Conservation (phyloP, 1,284 basidiomycete genomes). For the Takashimella koratensis region DNA sequence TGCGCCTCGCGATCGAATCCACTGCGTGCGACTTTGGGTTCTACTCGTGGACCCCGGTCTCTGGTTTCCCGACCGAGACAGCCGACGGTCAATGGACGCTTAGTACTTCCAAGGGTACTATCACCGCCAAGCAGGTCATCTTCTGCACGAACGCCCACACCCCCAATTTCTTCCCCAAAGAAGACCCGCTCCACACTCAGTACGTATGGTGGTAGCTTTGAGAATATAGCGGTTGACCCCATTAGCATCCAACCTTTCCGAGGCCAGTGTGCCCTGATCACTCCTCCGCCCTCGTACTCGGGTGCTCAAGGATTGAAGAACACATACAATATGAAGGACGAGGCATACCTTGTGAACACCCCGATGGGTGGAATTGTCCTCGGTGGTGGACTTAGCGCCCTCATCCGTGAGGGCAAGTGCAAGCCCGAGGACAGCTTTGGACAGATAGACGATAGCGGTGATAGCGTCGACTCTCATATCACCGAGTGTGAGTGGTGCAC, state of each 20-base stretch:
- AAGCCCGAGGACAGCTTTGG: slow-evolving; percentile 9
- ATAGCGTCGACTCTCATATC: slow-evolving; percentile 7
- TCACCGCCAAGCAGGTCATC: slow-evolving; percentile 19
- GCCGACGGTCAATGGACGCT: slow-evolving; percentile 12
- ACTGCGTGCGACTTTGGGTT: slow-evolving; percentile 12
- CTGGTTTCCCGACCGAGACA: not conserved
- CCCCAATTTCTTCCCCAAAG: slow-evolving; percentile 19
- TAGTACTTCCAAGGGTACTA: slow-evolving; percentile 16
- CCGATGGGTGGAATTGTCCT: slow-evolving; percentile 15
- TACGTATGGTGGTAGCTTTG: not conserved
- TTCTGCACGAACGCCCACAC: slow-evolving; percentile 36
- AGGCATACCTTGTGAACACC: slow-evolving; percentile 22
- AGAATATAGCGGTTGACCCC: no score
- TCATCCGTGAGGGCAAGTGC: slow-evolving; percentile 9
- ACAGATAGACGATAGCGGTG: slow-evolving; percentile 17
- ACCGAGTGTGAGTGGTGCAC: slow-evolving; percentile 11
- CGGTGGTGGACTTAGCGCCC: slow-evolving; percentile 12
- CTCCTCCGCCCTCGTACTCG: slow-evolving; percentile 24
- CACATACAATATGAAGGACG: slow-evolving; percentile 24
- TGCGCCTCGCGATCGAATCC: slow-evolving; percentile 18
- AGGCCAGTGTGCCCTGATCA: slow-evolving; percentile 26
- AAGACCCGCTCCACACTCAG: slow-evolving; percentile 4
- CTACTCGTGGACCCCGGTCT: slow-evolving; percentile 27
- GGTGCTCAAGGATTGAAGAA: slow-evolving; percentile 12
- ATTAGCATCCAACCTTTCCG: slow-evolving; percentile 19